Base-by-base conservation (phyloP, 2,329 filamentous ascomycete genomes). In the Alternaria sp. region DNA sequence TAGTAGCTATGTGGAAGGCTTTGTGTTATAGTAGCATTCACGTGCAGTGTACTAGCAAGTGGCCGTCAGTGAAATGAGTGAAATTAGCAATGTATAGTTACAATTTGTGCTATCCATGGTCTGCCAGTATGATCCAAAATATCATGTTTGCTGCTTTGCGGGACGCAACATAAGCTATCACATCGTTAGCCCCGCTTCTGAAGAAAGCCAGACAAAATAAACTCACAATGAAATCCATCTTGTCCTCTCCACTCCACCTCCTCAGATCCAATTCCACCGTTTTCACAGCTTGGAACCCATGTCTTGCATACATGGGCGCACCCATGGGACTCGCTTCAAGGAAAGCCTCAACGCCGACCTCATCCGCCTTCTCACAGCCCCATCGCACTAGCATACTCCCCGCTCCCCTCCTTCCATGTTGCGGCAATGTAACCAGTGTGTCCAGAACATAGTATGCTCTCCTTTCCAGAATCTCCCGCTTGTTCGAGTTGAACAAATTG, bases 251-350 rank as follows among this genome's bases (percentile, higher is more conserved):
- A 9, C 74, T 77, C 54, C 68, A 76, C 49, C 68, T 65, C 30
- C 55, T 72, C 70, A 79, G 55, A 64, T 80, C 77, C 50, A 80
- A 33, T n/a, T 60, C 61, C 18, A 78, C 61, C 18, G 68, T 63
- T 55, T 65, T 72, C 2, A 75, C 68, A n/a, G 53, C 41, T 57
- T 71, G 64, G 47, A 79, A 80, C 0, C 76, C 77, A 68, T 68
- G 72, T 26, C 71, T 65, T 53, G 70, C 69, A 69, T 80, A 80
- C 64, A 80, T 64, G 4, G 74, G 74, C 54, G 65, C 69, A 3
- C 76, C 78, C 71, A 79, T 76, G 4, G 63, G 65, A 57, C 71
- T 78, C 14, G 77, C 74, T 58, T 79, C 77, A 18, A 80, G 50
- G 68, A 76, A 80, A 0, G 66, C 64, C 33, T 77, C 73, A 10